Percentiles rank a stretch among this genome's conserved stretches.
Evolutionary conservation across 208 protist species (phyloP).

Genomic region (Crithidia sp.): DNA sequence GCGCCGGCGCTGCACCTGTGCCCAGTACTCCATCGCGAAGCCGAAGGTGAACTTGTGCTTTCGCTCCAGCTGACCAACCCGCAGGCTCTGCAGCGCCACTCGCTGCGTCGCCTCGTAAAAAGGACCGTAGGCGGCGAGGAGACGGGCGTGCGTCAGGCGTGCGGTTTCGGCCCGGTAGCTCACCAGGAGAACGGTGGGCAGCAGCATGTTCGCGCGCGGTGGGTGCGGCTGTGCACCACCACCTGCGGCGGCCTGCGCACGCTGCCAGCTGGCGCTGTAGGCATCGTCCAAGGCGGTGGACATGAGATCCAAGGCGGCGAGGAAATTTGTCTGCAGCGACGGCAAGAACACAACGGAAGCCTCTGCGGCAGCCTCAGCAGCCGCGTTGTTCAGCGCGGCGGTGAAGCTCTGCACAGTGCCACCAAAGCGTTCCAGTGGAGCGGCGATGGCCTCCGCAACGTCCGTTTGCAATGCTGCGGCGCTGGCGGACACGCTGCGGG

Average conservation of each 20-base stretch:
- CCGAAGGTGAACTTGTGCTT: slow-evolving; percentile 44
- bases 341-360: slow-evolving; percentile 49
- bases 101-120: slow-evolving; percentile 62
- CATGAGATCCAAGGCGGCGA: slow-evolving; percentile 62
- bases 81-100: slow-evolving; percentile 31
- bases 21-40: slow-evolving; percentile 65
- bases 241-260: slow-evolving; percentile 3
- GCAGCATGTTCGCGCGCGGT: neutral
- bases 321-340: slow-evolving; percentile 47
- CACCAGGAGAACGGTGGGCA: slow-evolving; percentile 68
- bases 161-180: slow-evolving; percentile 53
- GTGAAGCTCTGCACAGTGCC: slow-evolving; percentile 17
- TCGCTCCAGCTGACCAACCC: slow-evolving; percentile 30
- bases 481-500: slow-evolving; percentile 28
- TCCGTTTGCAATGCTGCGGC: slow-evolving; percentile 18
- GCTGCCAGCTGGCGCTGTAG: slow-evolving; percentile 6
- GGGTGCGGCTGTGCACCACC: neutral
- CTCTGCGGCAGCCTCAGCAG: neutral
- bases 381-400: slow-evolving; percentile 2
- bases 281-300: slow-evolving; percentile 34
- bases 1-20: slow-evolving; percentile 57
- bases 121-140: slow-evolving; percentile 73
- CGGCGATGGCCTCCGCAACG: slow-evolving; percentile 7
- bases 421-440: neutral
- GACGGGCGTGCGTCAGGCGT: slow-evolving; percentile 61